A percentile compares a stretch with the other conserved stretches of the same genome.
Evolutionary conservation across 345 rosid genomes (phyloP).

Genomic region (Brassica juncea): DNA sequence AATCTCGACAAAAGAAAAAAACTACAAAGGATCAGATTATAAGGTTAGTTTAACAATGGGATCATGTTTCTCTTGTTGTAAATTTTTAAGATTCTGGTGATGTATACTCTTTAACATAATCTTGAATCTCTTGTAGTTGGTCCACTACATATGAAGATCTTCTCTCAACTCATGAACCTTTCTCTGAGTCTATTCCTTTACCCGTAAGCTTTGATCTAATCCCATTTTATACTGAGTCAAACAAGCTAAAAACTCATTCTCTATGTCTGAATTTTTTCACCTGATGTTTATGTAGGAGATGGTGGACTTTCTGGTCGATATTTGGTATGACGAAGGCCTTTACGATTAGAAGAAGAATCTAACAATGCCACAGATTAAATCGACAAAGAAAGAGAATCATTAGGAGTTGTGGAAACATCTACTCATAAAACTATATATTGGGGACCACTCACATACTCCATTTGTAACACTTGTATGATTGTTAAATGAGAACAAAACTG

Average conservation of each 20-base stretch:
- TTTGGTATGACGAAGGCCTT: slow-evolving; percentile 86
- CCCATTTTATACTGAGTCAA: not conserved
- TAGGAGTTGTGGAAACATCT: slow-evolving; percentile 19
- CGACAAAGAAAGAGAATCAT: slow-evolving; percentile 22
- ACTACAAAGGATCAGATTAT: slow-evolving; percentile 66
- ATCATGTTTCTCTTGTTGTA: not conserved
- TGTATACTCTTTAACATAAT: not conserved
- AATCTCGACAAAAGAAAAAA: slow-evolving; percentile 46
- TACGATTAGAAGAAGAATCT: slow-evolving; percentile 63
- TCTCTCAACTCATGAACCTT: slow-evolving; percentile 73
- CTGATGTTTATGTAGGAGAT: slow-evolving; percentile 63
- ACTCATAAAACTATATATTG: slow-evolving; percentile 6
- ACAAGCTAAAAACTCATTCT: slow-evolving; percentile 4
- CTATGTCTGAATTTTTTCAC: not conserved
- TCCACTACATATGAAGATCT: slow-evolving; percentile 83
- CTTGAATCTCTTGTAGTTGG: slow-evolving; percentile 66
- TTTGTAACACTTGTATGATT: slow-evolving; percentile 23
- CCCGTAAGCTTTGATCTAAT: slow-evolving; percentile 53
- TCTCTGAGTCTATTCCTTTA: slow-evolving; percentile 79
- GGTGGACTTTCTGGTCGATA: slow-evolving; percentile 92
- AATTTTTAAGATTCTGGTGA: not conserved
- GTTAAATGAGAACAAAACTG: slow-evolving; percentile 1
- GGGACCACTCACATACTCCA: slow-evolving; percentile 15
- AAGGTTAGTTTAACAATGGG: slow-evolving; percentile 28
- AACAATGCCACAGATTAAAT: slow-evolving; percentile 25